These are phyloP conservation scores for Penicillium malachiteum DNA, from an alignment of 495 filamentous ascomycete species.

Conservation along the genomic window DNA sequence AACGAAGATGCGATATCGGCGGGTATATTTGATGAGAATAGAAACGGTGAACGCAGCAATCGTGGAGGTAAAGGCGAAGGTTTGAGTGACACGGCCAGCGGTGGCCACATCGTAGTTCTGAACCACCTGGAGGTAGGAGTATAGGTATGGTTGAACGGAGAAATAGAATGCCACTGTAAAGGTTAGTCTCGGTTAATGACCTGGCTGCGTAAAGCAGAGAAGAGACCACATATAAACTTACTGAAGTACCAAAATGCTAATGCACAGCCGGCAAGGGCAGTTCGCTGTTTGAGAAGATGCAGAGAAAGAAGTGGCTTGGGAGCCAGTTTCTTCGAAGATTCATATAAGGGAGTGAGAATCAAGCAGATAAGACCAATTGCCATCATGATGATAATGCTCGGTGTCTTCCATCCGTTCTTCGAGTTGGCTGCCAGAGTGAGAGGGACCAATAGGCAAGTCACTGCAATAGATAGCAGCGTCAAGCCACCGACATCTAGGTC, in stretches of 20 bases:
- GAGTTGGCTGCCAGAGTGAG: constrained; percentile 55
- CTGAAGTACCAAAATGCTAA: constrained; percentile 64
- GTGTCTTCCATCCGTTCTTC: constrained; percentile 52
- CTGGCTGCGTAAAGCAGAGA: background rate
- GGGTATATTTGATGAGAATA: constrained; percentile 60
- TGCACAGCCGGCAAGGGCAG: constrained; percentile 56
- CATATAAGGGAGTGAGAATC: constrained; percentile 58
- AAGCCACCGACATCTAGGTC: constrained; percentile 59
- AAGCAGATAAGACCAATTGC: constrained; percentile 58
- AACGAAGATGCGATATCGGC: constrained; percentile 59
- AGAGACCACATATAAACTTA: constrained; percentile 14
- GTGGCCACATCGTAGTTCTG: constrained; percentile 58
- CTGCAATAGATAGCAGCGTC: constrained; percentile 54
- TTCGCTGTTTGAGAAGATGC: constrained; percentile 61
- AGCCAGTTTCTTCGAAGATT: constrained; percentile 53
- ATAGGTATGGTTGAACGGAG: constrained; percentile 64
- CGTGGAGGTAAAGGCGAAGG: constrained; percentile 68
- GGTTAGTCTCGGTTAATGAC: constrained; percentile 22
- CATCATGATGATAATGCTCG: constrained; percentile 59
- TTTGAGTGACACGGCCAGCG: constrained; percentile 66
- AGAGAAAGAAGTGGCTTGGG: constrained; percentile 58
- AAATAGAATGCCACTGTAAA: constrained; percentile 61
- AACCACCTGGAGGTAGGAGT: constrained; percentile 73
- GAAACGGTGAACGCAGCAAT: constrained; percentile 62
- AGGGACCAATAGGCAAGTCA: constrained; percentile 60